These are phyloP conservation scores for Scheffersomyces illinoinensis DNA, from an alignment of 1,139 yeast genomes.

Conservation along the genomic window DNA sequence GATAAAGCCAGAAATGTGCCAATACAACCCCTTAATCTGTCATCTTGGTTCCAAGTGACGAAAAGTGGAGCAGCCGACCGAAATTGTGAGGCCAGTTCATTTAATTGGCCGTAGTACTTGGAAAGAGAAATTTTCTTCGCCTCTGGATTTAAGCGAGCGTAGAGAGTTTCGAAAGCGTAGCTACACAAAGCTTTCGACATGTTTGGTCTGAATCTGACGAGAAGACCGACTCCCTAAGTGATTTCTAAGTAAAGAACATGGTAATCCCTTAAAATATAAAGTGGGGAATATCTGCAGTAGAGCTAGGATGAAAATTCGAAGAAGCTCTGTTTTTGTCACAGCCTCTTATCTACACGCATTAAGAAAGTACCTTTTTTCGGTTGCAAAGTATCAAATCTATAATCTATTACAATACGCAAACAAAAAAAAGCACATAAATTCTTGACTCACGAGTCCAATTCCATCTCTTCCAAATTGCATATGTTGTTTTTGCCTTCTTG, in stretches of 20 bases:
- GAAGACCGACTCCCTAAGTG: not conserved
- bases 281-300: not conserved
- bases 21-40: slow-evolving; percentile 81
- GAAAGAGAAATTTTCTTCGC: slow-evolving; percentile 16
- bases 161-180: slow-evolving; percentile 40
- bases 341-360: not conserved
- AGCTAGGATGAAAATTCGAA: not conserved
- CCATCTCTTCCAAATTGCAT: not conserved
- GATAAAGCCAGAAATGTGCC: slow-evolving; percentile 67
- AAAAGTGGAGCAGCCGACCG: slow-evolving; percentile 65
- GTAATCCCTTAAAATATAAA: not conserved
- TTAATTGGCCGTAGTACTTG: slow-evolving; percentile 15
- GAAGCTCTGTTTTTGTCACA: not conserved
- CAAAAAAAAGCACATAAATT: too few species aligned
- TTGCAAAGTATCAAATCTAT: not conserved
- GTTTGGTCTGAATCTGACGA: not conserved
- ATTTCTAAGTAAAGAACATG: not conserved
- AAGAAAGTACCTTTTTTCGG: not conserved
- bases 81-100: slow-evolving; percentile 22
- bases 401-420: not conserved
- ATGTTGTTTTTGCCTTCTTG: not conserved
- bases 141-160: slow-evolving; percentile 19
- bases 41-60: slow-evolving; percentile 77
- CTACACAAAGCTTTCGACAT: slow-evolving; percentile 39
- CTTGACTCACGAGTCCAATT: not conserved